These are phyloP conservation scores for Vachellia collinsii DNA, from an alignment of 306 rosid genomes.

Conservation along the genomic window DNA sequence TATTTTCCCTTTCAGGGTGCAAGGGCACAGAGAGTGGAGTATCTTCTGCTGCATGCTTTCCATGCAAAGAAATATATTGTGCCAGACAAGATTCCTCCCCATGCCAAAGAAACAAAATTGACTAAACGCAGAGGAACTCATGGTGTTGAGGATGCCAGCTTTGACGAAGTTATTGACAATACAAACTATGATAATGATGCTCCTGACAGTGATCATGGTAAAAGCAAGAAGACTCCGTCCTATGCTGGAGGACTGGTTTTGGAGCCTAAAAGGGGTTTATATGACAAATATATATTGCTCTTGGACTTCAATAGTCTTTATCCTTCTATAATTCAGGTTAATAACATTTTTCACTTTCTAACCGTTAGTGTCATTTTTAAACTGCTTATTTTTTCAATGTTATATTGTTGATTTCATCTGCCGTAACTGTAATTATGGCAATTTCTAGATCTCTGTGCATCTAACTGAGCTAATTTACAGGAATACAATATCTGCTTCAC, in stretches of 20 bases:
- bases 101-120: slow-evolving; percentile 63
- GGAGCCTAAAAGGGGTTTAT: slow-evolving; percentile 97
- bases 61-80: slow-evolving; percentile 86
- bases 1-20: slow-evolving; percentile 78
- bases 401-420: slow-evolving; percentile 13
- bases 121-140: slow-evolving; percentile 56
- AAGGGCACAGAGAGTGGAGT: slow-evolving; percentile 97
- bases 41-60: slow-evolving; percentile 93
- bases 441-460: slow-evolving; percentile 26
- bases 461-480: slow-evolving; percentile 52
- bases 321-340: slow-evolving; percentile 98
- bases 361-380: slow-evolving; percentile 15
- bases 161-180: slow-evolving; percentile 56
- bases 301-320: slow-evolving; percentile 98
- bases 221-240: slow-evolving; percentile 79
- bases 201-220: slow-evolving; percentile 57
- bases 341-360: slow-evolving; percentile 16
- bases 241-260: slow-evolving; percentile 96
- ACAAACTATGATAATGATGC: slow-evolving; percentile 57
- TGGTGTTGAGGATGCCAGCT: slow-evolving; percentile 53
- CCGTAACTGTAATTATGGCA: slow-evolving; percentile 20
- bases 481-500: slow-evolving; percentile 97
- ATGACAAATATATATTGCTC: slow-evolving; percentile 89
- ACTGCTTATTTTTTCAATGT: slow-evolving; percentile 12
- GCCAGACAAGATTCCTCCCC: slow-evolving; percentile 75